Evolutionary conservation across 371 early-diverging fungal species (phyloP), one percentile per base, ranked within the genome.

Genomic region (Apophysomyces elegans): DNA sequence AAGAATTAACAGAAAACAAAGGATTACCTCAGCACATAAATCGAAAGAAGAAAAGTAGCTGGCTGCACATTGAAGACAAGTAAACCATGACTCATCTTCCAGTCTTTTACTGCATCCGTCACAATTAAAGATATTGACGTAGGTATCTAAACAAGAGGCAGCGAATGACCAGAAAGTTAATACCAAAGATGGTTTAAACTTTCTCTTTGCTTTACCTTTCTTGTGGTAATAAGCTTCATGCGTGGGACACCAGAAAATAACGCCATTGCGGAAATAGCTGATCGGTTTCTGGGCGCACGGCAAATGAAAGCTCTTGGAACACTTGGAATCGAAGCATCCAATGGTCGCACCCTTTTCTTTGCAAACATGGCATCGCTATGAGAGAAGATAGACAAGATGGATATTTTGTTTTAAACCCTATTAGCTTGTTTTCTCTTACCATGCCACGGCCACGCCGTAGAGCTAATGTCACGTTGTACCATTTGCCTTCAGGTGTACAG

Each of bases 381-480:
- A 43, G 47, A 12, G 26, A 5, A 35, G 4, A 12, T 39, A 37
- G 44, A 43, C 45, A 18, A 43, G 32, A 37, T 16, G 1, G 5
- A 0, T 2, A 38, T 63, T 63, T 38, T 26, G 32, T 26, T 26
- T 26, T 26, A 26, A 3, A 26, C 32, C 32, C 1, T 26, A 6
- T 56, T 12, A 12, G 47, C 13, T 38, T 1, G 56, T 21, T 9
- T 36, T 57, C 37, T 56, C 73, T 61, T 81, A 88, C 89, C 80
- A 92, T 89, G 5, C 87, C 88, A 38, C 95, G 85, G 0, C 90
- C 92, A 13, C 95, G 82, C 12, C 86, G 72, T 64, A 95, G 76
- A 2, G 96, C 95, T 13, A 83, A 75, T 0, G 90, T 83, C 0
- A 96, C 93, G 76, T 96, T 96, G 67, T 89, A 95, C 95, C 95